Conservation (phyloP, 2,329 filamentous ascomycete genomes). For the Penicillium sp. region DNA sequence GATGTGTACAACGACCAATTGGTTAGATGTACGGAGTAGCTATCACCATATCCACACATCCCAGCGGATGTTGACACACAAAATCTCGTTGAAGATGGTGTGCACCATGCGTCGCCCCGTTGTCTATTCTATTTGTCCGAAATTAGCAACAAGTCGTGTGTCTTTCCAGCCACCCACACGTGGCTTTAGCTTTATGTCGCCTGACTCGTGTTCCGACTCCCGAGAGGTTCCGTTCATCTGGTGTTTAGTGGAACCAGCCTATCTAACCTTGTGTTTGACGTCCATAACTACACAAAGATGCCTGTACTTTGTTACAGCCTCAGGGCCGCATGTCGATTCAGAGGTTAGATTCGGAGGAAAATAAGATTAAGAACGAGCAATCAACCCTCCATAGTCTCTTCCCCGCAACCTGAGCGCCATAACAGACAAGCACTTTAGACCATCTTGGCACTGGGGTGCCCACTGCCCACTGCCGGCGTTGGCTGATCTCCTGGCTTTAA, state of each 20-base stretch:
- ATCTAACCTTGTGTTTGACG: background rate
- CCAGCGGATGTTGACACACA: background rate
- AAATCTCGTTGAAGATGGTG: background rate
- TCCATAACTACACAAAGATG: too few relatives aligned
- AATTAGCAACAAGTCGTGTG: background rate
- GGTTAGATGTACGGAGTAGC: too few relatives aligned
- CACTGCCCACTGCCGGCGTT: too few relatives aligned
- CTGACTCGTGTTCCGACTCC: too few relatives aligned
- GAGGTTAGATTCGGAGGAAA: too few relatives aligned
- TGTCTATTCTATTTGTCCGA: background rate
- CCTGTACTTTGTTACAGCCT: too few relatives aligned
- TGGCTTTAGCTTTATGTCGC: background rate
- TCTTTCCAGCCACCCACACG: conserved; percentile 7
- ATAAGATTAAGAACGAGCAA: too few relatives aligned
- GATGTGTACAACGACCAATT: too few relatives aligned
- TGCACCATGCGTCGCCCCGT: background rate
- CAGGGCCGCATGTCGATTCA: too few relatives aligned
- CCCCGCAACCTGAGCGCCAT: conserved; percentile 1
- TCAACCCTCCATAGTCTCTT: background rate
- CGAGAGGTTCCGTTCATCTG: background rate
- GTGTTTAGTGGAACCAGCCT: background rate
- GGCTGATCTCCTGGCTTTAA: background rate
- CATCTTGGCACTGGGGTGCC: conserved; percentile 7
- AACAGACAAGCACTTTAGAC: background rate
- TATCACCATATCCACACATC: too few relatives aligned